Evolutionary conservation across 2,329 filamentous ascomycete genomes (phyloP), one percentile per base, ranked within the genome.

Genomic region (Sodiomyces alkalinus): DNA sequence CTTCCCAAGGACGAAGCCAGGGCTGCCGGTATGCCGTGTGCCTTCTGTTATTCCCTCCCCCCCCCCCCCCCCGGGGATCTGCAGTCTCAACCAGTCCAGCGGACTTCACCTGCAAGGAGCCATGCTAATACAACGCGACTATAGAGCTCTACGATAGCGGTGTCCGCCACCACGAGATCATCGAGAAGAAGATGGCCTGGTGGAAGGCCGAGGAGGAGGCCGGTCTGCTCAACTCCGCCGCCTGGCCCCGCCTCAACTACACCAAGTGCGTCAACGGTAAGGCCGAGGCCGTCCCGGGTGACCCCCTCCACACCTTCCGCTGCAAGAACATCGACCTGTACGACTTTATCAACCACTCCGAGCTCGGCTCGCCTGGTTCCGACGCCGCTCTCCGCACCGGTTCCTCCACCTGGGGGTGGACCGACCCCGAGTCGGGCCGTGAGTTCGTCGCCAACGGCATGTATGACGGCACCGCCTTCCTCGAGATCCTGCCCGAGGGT

Each of bases 321-420:
- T 65, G 61, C 44, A 54, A 49, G 31, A 60, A 61, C 33, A 55
- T 68, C 27, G 66, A 72, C 37, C 53, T 69, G 3, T 62, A 68
- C 40, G 60, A 66, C 39, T 72, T 73, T 47, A 46, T 64, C 24
- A 58, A 55, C 21, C 68, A 73, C 39, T 53, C 57, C 4, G 56
- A 58, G 17, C 55, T 73, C 2, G 68, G 66, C 5, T 23, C 20
- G 7, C 27, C 27, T 12, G 21, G 21, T 21, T 20, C 19, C 11
- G 21, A 29, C 15, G 64, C 60, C 36, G 35, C 37, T 23, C 41
- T 35, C 4, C 51, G 46, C 5, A 32, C 42, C 20, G 55, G 55
- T 1, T 50, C 53, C 0, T 54, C 50, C 1, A 55, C 53, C 0
- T 62, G 55, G 58, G 62, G 62, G 4, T 60, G 56, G 62, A 62